Evolutionary conservation across 2,329 filamentous ascomycete genomes (phyloP), one percentile per base, ranked within the genome.

Genomic region (Fusarium cyanostomum): DNA sequence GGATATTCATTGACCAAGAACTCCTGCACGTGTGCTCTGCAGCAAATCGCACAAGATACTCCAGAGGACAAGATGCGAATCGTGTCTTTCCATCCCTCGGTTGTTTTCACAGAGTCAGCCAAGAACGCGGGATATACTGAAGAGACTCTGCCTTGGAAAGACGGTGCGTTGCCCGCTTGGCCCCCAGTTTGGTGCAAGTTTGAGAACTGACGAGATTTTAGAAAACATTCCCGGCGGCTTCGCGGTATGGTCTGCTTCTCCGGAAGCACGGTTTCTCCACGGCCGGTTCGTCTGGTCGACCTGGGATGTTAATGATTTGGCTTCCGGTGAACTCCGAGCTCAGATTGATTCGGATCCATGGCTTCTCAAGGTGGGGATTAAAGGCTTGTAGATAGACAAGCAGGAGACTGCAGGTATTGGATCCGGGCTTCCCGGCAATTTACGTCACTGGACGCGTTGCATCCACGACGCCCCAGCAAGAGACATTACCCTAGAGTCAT

Each of bases 251-350:
- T 69, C 78, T 9, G 71, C 77, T 0, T 78, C 74, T 8, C 62
- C 73, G 0, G 79, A 84, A 57, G 80, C 82, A 0, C 52, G 57
- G 1, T 84, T 84, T 44, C 68, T 84, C 7, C 79, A 79, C 39
- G 74, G 77, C 1, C 80, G 80, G 26, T 80, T 80, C n/a, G 66
- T 82, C 2, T 84, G 80, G 78, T 74, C 76, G 7, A 81, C 81
- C 18, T 84, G 81, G 82, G 82, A 84, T 67, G 76, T 83, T 2
- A 75, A 80, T n/a, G 81, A 83, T 56, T 66, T 84, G 2, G 27
- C 27, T 7, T 51, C 53, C 3, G 57, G 60, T 2, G 34, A 58
- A 2, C 30, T 63, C 3, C 54, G 59, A 18, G 34, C 33, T 0
- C 45, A 56, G 10, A 56, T 71, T 21, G 57, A 62, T 3, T 24